Base-by-base conservation (phyloP, 768 basidiomycete genomes). In the Mycena capillaripes region DNA sequence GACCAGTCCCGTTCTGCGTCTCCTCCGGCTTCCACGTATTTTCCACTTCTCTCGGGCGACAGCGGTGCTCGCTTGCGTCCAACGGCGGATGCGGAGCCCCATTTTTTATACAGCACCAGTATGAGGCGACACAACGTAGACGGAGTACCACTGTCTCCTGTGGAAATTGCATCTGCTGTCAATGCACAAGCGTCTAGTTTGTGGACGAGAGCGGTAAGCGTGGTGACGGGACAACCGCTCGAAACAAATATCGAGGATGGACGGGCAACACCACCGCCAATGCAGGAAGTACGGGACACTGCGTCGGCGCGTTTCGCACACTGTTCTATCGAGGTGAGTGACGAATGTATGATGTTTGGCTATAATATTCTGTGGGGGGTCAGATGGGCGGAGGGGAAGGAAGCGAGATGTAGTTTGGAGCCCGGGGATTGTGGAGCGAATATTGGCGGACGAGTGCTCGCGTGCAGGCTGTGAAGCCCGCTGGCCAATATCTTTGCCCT, bases 41-140 rank as follows among this genome's bases (percentile, higher is more conserved):
- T 95, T 76, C 87, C 92, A 0, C 80, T 89, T 1, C 86, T 90
- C 36, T 85, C 88, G 23, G 84, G 82, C 63, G 85, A 89, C 81
- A 78, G 84, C 52, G 81, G 82, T 56, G 81, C 84, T 17, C 86
- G 89, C 71, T 84, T 91, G 12, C 86, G 89, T 38, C 90, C 92
- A 0, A 85, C 89, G 0, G 86, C 92, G 0, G 91, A 90, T 61
- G 93, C 95, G 1, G 86, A 88, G 34, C 79, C 89, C 5, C 95
- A 96, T 77, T 96, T 96, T 76, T 91, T 94, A 1, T 95, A 94
- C 80, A 95, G 93, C 75, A 95, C 94, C 0, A 94, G 92, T 0
- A 85, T 96, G 23, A 84, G 94, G 32, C 80, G 95, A 65, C 95
- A 95, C 70, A 86, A 88, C 25, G 82, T 83, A 0, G 90, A 92